phyloP scores from a whole-genome alignment of 495 filamentous ascomycete species.

The Opeltia flavorubescens region DNA sequence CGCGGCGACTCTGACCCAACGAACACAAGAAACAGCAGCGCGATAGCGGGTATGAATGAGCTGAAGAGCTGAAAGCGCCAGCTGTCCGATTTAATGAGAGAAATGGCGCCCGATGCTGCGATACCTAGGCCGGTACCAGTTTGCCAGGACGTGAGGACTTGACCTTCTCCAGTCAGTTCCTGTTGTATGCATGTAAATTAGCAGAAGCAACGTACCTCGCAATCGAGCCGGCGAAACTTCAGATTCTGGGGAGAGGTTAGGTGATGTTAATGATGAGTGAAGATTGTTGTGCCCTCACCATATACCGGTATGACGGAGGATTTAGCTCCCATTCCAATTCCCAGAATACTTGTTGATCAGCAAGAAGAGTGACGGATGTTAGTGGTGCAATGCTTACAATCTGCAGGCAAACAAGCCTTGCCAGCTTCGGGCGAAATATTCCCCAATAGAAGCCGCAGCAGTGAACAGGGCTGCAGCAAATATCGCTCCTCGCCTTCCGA shows the following conservation, averaged over 20 bases:
- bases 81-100: slow-evolving; percentile 1
- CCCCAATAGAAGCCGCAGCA: slow-evolving; percentile 8
- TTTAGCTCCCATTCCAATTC: slow-evolving; percentile 16
- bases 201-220: slow-evolving; percentile 6
- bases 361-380: neutral
- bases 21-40: slow-evolving; percentile 8
- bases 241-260: slow-evolving; percentile 4
- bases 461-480: slow-evolving; percentile 11
- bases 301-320: slow-evolving; percentile 6
- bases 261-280: neutral
- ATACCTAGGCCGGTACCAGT: slow-evolving; percentile 9
- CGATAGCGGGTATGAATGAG: slow-evolving; percentile 9
- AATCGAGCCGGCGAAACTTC: slow-evolving; percentile 11
- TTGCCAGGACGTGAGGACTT: slow-evolving; percentile 5
- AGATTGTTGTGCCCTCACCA: neutral
- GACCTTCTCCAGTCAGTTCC: neutral
- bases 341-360: slow-evolving; percentile 1
- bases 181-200: neutral
- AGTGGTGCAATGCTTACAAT: neutral
- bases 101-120: slow-evolving; percentile 4
- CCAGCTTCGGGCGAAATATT: slow-evolving; percentile 10
- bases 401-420: slow-evolving; percentile 9
- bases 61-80: slow-evolving; percentile 8
- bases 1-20: slow-evolving; percentile 10
- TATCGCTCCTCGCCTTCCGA: slow-evolving; percentile 10